phyloP scores from a whole-genome alignment of 1,284 basidiomycete genomes.

The Rhodotorula sp. region DNA sequence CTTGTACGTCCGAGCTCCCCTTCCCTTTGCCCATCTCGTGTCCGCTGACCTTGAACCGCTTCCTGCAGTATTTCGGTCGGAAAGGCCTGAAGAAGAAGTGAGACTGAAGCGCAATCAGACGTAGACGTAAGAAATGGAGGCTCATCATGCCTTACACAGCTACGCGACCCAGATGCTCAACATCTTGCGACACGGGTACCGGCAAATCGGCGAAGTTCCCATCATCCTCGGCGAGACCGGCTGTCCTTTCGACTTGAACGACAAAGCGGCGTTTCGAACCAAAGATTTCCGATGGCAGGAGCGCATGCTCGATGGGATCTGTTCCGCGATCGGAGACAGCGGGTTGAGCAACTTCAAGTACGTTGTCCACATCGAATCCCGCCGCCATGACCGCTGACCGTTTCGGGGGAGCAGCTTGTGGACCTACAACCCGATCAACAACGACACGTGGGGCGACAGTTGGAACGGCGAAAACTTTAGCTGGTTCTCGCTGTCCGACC shows the following conservation, averaged over 20 bases:
- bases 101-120: background rate
- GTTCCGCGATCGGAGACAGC: slow-evolving; percentile 30
- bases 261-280: slow-evolving; percentile 65
- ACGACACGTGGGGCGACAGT: slow-evolving; percentile 72
- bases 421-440: slow-evolving; percentile 91
- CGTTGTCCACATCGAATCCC: background rate
- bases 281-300: slow-evolving; percentile 52
- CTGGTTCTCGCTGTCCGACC: slow-evolving; percentile 66
- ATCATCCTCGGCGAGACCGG: slow-evolving; percentile 86
- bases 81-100: slow-evolving; percentile 69
- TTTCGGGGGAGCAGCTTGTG: slow-evolving; percentile 62
- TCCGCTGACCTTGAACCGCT: background rate
- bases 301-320: slow-evolving; percentile 48
- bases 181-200: slow-evolving; percentile 65
- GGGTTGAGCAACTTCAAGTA: slow-evolving; percentile 47
- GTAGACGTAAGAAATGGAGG: too few relatives aligned
- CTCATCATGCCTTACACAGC: slow-evolving; percentile 27
- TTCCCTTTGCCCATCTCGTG: background rate
- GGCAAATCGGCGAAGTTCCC: slow-evolving; percentile 70
- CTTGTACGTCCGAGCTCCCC: slow-evolving; percentile 50
- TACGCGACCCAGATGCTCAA: slow-evolving; percentile 77
- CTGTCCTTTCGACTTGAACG: slow-evolving; percentile 88
- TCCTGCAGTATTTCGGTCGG: slow-evolving; percentile 70
- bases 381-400: background rate
- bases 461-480: slow-evolving; percentile 98